These are phyloP conservation scores for Peronospora farinosa DNA, from an alignment of 352 stramenopile genomes.

Conservation along the genomic window DNA sequence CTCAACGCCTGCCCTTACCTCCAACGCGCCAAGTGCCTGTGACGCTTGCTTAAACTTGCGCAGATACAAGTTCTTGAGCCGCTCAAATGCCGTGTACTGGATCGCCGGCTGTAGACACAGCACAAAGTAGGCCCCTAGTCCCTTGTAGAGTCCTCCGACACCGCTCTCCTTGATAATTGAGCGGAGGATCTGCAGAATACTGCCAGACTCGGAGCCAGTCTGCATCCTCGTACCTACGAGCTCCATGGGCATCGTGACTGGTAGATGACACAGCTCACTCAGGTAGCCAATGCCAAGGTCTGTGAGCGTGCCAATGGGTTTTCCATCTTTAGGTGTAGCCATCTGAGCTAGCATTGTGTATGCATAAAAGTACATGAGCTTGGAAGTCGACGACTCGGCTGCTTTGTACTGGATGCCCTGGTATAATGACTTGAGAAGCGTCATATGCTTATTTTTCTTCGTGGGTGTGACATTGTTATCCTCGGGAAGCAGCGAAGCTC, in stretches of 20 bases:
- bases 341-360: slow-evolving; percentile 78
- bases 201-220: slow-evolving; percentile 43
- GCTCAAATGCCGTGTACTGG: slow-evolving; percentile 95
- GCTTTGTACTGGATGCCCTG: slow-evolving; percentile 83
- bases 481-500: slow-evolving; percentile 43
- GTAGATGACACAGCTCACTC: slow-evolving; percentile 72
- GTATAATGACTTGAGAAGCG: slow-evolving; percentile 62
- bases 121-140: slow-evolving; percentile 89
- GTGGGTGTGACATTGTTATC: slow-evolving; percentile 18
- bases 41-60: slow-evolving; percentile 51
- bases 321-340: slow-evolving; percentile 49
- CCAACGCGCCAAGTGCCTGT: slow-evolving; percentile 52
- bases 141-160: slow-evolving; percentile 77
- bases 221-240: slow-evolving; percentile 84
- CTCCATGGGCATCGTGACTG: slow-evolving; percentile 83
- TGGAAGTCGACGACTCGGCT: slow-evolving; percentile 74
- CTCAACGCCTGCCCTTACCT: slow-evolving; percentile 30
- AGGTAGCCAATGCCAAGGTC: slow-evolving; percentile 81
- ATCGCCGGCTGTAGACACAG: slow-evolving; percentile 96
- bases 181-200: slow-evolving; percentile 56
- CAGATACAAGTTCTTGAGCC: slow-evolving; percentile 71
- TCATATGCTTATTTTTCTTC: slow-evolving; percentile 32
- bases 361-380: slow-evolving; percentile 88
- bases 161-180: slow-evolving; percentile 66
- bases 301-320: slow-evolving; percentile 53